phyloP scores from a whole-genome alignment of 805 yeast species.

The Starmerella roubikii region DNA sequence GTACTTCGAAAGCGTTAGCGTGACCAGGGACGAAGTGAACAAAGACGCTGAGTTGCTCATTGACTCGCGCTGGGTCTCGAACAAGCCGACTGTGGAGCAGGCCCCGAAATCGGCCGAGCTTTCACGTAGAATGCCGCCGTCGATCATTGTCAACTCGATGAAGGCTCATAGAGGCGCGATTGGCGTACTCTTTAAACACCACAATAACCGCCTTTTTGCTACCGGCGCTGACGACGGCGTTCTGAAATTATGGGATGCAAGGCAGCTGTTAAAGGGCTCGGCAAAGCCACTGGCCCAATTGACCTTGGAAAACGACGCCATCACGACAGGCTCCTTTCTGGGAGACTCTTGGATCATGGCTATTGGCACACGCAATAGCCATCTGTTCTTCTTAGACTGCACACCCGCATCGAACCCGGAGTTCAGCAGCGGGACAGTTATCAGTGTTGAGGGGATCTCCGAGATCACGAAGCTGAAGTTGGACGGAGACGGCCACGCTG shows the following conservation, averaged over 20 bases:
- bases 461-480: conserved; percentile 5
- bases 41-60: neutral
- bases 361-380: conserved; percentile 39
- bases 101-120: neutral
- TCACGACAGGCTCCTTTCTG: conserved; percentile 40
- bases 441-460: neutral
- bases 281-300: conserved; percentile 13
- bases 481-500: conserved; percentile 31
- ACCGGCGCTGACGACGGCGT: conserved; percentile 68
- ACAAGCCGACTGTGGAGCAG: no score
- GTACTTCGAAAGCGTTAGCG: conserved; percentile 22
- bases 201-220: conserved; percentile 51
- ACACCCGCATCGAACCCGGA: neutral
- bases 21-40: conserved; percentile 3
- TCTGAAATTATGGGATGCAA: conserved; percentile 66
- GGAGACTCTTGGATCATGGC: conserved; percentile 45
- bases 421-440: neutral
- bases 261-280: conserved; percentile 49
- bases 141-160: conserved; percentile 42
- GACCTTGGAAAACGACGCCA: conserved; percentile 32
- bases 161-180: conserved; percentile 49
- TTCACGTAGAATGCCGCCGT: neutral
- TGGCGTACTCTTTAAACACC: conserved; percentile 44
- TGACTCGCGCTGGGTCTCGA: neutral
- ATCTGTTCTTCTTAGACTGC: conserved; percentile 26